Evolutionary conservation across 2,329 filamentous ascomycete genomes (phyloP).

Genomic region (Chrysosporium queenslandicum): DNA sequence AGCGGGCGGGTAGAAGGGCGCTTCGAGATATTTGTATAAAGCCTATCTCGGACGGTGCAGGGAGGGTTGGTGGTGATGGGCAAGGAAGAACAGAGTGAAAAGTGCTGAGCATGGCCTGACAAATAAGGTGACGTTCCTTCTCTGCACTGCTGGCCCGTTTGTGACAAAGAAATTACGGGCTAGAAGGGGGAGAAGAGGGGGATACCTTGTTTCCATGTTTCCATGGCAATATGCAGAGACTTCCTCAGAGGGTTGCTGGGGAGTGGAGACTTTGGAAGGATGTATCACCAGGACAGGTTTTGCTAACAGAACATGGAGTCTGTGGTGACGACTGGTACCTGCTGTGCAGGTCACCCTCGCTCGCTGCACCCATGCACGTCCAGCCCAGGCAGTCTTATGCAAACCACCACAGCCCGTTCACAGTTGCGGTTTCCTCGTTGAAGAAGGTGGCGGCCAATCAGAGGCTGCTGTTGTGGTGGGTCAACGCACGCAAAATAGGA

Average conservation of each 20-base stretch:
- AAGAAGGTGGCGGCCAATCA: background rate
- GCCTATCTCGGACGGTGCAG: background rate
- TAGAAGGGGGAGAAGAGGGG: background rate
- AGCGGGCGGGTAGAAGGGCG: slow-evolving; percentile 5
- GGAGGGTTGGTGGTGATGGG: too few relatives aligned
- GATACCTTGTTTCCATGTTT: background rate
- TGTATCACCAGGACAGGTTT: background rate
- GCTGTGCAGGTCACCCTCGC: background rate
- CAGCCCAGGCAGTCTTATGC: background rate
- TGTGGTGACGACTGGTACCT: background rate
- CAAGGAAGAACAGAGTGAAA: too few relatives aligned
- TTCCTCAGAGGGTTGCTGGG: background rate
- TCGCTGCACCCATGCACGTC: background rate
- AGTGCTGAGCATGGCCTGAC: background rate
- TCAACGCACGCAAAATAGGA: background rate
- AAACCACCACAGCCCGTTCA: background rate
- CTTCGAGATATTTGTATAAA: slow-evolving; percentile 8
- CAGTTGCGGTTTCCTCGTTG: background rate
- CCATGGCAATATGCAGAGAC: background rate
- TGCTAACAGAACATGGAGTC: background rate
- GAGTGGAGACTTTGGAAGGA: background rate
- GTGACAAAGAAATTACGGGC: background rate
- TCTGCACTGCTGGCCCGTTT: too few relatives aligned
- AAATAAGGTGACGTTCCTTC: background rate
- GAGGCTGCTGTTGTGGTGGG: background rate